phyloP scores from a whole-genome alignment of 768 basidiomycete genomes.

The Leucocoprinus leucothites region DNA sequence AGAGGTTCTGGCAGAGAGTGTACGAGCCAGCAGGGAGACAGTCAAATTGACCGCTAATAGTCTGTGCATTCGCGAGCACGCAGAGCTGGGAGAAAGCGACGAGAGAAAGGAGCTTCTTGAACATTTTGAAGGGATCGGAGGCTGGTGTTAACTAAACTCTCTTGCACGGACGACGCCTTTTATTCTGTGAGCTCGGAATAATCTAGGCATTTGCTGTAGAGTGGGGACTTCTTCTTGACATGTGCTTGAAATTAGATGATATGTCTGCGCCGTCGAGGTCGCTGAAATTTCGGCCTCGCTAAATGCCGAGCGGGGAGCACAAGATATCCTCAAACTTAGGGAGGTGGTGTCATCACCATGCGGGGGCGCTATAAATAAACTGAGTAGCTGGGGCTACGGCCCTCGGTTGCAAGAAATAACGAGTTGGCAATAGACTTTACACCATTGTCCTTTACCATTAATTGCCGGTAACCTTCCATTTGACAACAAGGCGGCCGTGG shows the following conservation, averaged over 20 bases:
- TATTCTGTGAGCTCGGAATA: slow-evolving; percentile 1
- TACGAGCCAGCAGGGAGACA: slow-evolving; percentile 30
- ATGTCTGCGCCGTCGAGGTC: background rate
- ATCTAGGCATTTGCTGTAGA: background rate
- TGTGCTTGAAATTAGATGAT: background rate
- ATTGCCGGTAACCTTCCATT: too few relatives aligned
- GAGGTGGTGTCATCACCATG: too few relatives aligned
- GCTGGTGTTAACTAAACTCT: too few relatives aligned
- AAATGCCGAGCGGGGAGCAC: background rate
- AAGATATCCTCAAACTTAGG: background rate
- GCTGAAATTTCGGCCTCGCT: background rate
- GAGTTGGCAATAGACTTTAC: too few relatives aligned
- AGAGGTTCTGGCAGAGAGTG: slow-evolving; percentile 56
- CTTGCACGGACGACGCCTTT: background rate
- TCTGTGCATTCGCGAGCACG: slow-evolving; percentile 1
- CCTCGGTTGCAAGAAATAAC: too few relatives aligned
- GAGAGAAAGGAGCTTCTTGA: background rate
- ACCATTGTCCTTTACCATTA: too few relatives aligned
- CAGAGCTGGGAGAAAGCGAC: background rate
- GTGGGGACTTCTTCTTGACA: background rate
- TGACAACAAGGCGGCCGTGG: too few relatives aligned
- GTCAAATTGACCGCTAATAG: slow-evolving; percentile 8
- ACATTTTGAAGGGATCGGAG: background rate
- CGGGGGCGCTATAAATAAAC: background rate
- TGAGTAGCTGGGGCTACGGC: too few relatives aligned